Conservation (phyloP, 345 rosid species). For the Eucalyptus regnans region DNA sequence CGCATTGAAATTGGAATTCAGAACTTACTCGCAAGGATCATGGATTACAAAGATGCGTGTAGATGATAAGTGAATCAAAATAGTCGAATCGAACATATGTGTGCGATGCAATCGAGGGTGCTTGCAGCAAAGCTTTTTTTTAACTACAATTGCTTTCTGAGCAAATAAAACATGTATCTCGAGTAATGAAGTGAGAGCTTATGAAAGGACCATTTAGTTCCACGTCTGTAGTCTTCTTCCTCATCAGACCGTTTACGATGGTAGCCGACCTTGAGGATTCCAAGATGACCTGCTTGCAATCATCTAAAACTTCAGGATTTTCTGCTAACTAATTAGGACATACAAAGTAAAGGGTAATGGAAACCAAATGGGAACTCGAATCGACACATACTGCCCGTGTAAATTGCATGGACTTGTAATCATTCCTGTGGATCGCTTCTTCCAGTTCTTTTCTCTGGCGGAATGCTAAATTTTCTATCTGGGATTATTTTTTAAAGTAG, state of each 20-base stretch:
- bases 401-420: slow-evolving; percentile 42
- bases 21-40: not conserved
- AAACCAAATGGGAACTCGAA: not conserved
- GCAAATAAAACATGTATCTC: too few relatives aligned
- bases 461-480: slow-evolving; percentile 44
- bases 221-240: not conserved
- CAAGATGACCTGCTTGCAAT: not conserved
- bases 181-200: not conserved
- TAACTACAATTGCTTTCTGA: not conserved
- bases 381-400: slow-evolving; percentile 35
- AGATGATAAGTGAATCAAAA: not conserved
- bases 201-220: not conserved
- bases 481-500: not conserved
- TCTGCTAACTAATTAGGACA: not conserved
- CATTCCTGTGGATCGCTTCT: slow-evolving; percentile 37
- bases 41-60: not conserved
- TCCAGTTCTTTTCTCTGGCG: slow-evolving; percentile 11
- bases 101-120: not conserved
- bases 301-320: not conserved
- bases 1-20: not conserved
- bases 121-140: not conserved
- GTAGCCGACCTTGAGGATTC: not conserved
- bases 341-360: not conserved
- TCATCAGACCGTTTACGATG: not conserved
- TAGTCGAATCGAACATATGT: not conserved